Evolutionary conservation across 805 yeast genomes (phyloP).

Genomic region (Cyberlindnera maclurae): DNA sequence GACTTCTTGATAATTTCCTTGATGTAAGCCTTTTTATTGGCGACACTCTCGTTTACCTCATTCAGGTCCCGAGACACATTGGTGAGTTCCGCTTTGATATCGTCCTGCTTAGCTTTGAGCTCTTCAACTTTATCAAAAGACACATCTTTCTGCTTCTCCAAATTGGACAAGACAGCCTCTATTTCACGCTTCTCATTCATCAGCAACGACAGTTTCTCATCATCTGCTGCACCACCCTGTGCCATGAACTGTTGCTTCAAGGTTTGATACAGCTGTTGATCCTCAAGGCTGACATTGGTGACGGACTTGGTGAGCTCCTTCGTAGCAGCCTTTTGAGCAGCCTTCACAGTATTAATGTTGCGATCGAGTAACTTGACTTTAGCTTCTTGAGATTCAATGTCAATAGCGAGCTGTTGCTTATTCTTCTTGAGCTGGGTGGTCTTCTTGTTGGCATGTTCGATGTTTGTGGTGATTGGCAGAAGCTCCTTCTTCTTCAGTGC

Average conservation of each 20-base stretch:
- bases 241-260: constrained; percentile 52
- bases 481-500: constrained; percentile 40
- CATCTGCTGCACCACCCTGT: constrained; percentile 50
- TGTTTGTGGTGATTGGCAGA: constrained; percentile 57
- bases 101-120: constrained; percentile 27
- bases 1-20: constrained; percentile 32
- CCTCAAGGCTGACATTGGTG: constrained; percentile 40
- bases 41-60: constrained; percentile 29
- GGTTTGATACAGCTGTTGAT: constrained; percentile 47
- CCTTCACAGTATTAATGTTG: constrained; percentile 41
- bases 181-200: constrained; percentile 39
- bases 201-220: constrained; percentile 38
- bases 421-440: constrained; percentile 39
- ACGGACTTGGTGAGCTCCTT: constrained; percentile 25
- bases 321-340: constrained; percentile 34
- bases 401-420: constrained; percentile 42
- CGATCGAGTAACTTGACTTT: constrained; percentile 34
- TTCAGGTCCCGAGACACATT: constrained; percentile 19
- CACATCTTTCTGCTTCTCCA: constrained; percentile 30
- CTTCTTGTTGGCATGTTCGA: constrained; percentile 40
- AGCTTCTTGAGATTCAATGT: constrained; percentile 43
- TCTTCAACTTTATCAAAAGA: constrained; percentile 30
- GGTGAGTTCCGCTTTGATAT: constrained; percentile 21
- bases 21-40: constrained; percentile 33
- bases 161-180: constrained; percentile 28